Base-by-base conservation (phyloP, 495 filamentous ascomycete species). In the Talaromyces trachyspermus region DNA sequence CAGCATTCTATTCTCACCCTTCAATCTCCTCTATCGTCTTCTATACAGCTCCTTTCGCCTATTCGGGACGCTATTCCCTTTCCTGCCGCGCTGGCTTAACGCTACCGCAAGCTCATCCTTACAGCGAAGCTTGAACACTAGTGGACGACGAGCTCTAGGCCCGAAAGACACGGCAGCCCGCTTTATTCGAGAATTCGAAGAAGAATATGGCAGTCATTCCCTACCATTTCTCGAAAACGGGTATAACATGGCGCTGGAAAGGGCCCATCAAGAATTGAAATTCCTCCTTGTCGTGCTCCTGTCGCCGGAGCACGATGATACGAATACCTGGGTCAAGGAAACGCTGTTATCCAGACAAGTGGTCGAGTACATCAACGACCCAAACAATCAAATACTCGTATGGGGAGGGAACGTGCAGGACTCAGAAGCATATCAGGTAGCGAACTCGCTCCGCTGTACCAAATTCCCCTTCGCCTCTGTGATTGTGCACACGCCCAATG, bases 321-420 rank as follows among this genome's bases (percentile, higher is more conserved):
- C 87, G 3, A 75, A 76, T 18, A 70, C 78, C n/a, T 98, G 90
- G 69, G 81, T 92, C 42, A 76, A 76, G 9, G 79, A 91, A 32
- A 96, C 89, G 0, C 76, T 98, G 0, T 72, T 94, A 6, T 75
- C 84, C 9, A 78, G 77, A 14, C 83, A 91, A 38, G 78, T 95
- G 2, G 70, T 83, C 14, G 60, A 69, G 19, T 95, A 86, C 49
- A 55, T 97, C 58, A 84, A 78, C 45, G 75, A 88, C 49, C 74
- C 80, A 2, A 65, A 70, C 27, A 85, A 89, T 58, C 83, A 86
- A 51, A 76, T 96, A 32, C 69, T 96, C 2, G 59, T 97, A 3
- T 98, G 92, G 92, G 88, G 80, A 15, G 92, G 94, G 15, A 94
- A 84, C 49, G 84, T 97, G 1, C 80, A 85, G 51, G 92, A 98